Evolutionary conservation across 139 green algal species (phyloP).

Genomic region (Gonium pectorale): DNA sequence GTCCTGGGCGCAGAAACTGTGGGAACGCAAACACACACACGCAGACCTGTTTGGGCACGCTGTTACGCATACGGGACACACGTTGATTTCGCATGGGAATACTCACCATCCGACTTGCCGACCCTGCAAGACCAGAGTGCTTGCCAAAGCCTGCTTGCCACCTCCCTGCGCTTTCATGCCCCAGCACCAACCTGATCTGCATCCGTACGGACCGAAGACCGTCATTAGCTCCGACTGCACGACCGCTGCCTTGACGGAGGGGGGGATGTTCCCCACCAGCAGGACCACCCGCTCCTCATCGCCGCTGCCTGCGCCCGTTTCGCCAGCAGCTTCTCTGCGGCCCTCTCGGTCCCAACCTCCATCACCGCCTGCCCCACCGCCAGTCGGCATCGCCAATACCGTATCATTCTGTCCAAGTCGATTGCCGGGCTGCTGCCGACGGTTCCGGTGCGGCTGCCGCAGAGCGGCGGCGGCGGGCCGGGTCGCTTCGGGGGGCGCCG

Average conservation of each 20-base stretch:
- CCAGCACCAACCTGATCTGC: background rate
- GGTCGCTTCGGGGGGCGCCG: no score
- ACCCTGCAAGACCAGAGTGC: no score
- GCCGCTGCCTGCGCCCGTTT: background rate
- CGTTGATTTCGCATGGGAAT: no score
- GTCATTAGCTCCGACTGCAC: conserved; percentile 6
- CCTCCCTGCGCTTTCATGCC: no score
- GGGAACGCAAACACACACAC: background rate
- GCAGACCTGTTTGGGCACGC: no score
- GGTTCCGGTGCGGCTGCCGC: no score
- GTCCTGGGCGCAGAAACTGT: background rate
- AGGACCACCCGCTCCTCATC: conserved; percentile 9
- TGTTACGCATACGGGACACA: conserved; percentile 30
- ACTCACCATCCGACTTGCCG: no score
- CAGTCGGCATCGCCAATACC: background rate
- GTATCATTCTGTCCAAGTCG: no score
- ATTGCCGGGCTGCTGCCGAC: no score
- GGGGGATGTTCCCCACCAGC: conserved; percentile 17
- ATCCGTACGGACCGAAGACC: conserved; percentile 17
- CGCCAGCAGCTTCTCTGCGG: background rate
- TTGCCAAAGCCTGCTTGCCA: no score
- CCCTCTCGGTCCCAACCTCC: background rate
- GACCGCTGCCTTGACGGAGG: background rate
- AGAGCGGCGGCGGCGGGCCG: background rate
- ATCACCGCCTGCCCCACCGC: background rate